Evolutionary conservation across 495 filamentous ascomycete genomes (phyloP).

Genomic region (Pseudevernia furfuracea): DNA sequence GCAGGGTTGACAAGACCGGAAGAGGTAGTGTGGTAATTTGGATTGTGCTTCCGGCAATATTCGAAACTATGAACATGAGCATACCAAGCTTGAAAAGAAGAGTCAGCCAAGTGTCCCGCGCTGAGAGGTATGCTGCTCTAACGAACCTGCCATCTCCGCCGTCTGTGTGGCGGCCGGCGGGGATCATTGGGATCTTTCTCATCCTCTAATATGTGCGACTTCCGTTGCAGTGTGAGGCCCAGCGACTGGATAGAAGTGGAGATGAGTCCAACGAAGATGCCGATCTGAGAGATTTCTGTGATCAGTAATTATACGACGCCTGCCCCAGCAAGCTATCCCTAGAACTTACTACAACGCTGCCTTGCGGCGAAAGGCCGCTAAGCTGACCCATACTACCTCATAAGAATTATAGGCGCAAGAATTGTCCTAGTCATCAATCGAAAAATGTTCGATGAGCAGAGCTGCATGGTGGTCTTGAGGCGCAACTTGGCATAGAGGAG

Average conservation of each 20-base stretch:
- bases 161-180: slow-evolving; percentile 77
- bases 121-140: not conserved
- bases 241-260: slow-evolving; percentile 92
- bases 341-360: slow-evolving; percentile 70
- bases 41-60: slow-evolving; percentile 88
- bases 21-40: slow-evolving; percentile 96
- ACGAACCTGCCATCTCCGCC: slow-evolving; percentile 83
- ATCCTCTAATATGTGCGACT: slow-evolving; percentile 96
- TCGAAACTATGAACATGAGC: slow-evolving; percentile 91
- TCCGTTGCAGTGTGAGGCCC: slow-evolving; percentile 95
- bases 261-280: slow-evolving; percentile 83
- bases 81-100: slow-evolving; percentile 59
- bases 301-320: slow-evolving; percentile 15
- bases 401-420: not conserved
- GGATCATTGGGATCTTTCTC: slow-evolving; percentile 74
- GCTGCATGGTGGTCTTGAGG: slow-evolving; percentile 11
- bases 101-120: slow-evolving; percentile 4
- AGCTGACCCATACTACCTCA: slow-evolving; percentile 57
- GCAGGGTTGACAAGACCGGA: slow-evolving; percentile 88
- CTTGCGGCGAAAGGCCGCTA: slow-evolving; percentile 75
- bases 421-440: not conserved
- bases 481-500: not conserved
- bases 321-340: not conserved
- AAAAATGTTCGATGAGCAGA: not conserved
- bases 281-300: slow-evolving; percentile 51